phyloP scores from a whole-genome alignment of 129 eudicot genomes.

The Tagetes patula region DNA sequence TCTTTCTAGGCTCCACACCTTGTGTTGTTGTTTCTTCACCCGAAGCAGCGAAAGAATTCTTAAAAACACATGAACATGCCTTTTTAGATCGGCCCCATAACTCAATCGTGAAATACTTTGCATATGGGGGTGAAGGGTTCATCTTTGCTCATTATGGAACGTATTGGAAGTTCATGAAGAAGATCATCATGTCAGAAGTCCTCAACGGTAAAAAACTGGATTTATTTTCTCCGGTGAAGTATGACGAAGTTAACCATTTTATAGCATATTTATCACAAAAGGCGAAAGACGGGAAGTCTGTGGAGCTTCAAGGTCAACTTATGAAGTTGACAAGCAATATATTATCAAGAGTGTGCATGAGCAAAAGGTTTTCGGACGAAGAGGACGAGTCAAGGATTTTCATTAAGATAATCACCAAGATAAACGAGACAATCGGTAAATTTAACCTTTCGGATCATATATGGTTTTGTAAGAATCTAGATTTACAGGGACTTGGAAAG shows the following conservation, averaged over 20 bases:
- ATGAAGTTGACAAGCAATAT: slow-evolving; percentile 33
- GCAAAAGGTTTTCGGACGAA: slow-evolving; percentile 28
- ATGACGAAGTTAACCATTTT: slow-evolving; percentile 24
- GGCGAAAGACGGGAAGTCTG: slow-evolving; percentile 8
- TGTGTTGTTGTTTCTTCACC: slow-evolving; percentile 26
- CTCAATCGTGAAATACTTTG: background rate
- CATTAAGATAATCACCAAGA: slow-evolving; percentile 26
- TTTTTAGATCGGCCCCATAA: slow-evolving; percentile 30
- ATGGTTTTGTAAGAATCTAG: slow-evolving; percentile 34
- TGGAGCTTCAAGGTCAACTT: slow-evolving; percentile 29
- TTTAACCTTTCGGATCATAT: slow-evolving; percentile 27
- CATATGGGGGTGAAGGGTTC: slow-evolving; percentile 11
- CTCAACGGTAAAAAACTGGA: slow-evolving; percentile 28
- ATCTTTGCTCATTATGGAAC: slow-evolving; percentile 25
- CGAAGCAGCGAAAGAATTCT: slow-evolving; percentile 28
- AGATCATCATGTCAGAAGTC: slow-evolving; percentile 33
- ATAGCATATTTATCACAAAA: slow-evolving; percentile 9
- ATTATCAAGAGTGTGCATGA: slow-evolving; percentile 40
- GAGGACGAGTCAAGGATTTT: slow-evolving; percentile 24
- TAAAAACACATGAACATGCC: slow-evolving; percentile 33
- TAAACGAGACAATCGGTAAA: slow-evolving; percentile 11
- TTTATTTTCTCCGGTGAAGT: slow-evolving; percentile 20
- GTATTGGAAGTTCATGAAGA: slow-evolving; percentile 44
- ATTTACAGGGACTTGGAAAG: slow-evolving; percentile 36
- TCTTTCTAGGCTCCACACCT: slow-evolving; percentile 27